A percentile compares a stretch with the other conserved stretches of the same genome.
phyloP scores from a whole-genome alignment of 192 early-diverging fungal species.

The Entomortierella parvispora region DNA sequence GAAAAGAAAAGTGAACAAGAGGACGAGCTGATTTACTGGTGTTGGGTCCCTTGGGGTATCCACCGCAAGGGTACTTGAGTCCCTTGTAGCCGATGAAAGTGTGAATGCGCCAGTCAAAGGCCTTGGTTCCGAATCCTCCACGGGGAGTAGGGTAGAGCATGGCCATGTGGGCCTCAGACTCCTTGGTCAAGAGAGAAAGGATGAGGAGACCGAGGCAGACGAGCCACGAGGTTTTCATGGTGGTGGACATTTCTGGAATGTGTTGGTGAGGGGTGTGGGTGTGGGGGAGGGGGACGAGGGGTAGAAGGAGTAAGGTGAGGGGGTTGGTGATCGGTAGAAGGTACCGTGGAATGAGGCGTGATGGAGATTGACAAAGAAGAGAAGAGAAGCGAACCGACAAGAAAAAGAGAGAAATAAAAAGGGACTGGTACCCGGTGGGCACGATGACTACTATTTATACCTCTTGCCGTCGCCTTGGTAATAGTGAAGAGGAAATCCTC shows the following conservation, averaged over 20 bases:
- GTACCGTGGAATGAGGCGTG: slow-evolving; percentile 16
- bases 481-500: no score
- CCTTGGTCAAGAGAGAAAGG: slow-evolving; percentile 16
- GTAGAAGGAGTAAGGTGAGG: not conserved
- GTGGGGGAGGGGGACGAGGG: not conserved
- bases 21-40: slow-evolving; percentile 1
- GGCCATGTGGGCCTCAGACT: slow-evolving; percentile 36
- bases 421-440: not conserved
- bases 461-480: not conserved
- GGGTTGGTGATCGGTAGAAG: not conserved
- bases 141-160: slow-evolving; percentile 40
- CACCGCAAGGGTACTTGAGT: slow-evolving; percentile 33
- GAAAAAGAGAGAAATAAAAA: not conserved
- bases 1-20: not conserved
- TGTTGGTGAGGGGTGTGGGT: not conserved
- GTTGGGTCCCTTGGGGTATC: slow-evolving; percentile 29
- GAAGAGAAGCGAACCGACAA: not conserved
- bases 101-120: slow-evolving; percentile 29
- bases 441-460: slow-evolving; percentile 13
- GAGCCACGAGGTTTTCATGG: slow-evolving; percentile 23
- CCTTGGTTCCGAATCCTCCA: slow-evolving; percentile 33
- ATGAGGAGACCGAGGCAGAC: slow-evolving; percentile 22
- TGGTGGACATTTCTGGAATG: slow-evolving; percentile 11
- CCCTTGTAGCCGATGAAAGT: slow-evolving; percentile 27
- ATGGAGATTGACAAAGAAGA: slow-evolving; percentile 11